Evolutionary conservation across 208 protist species (phyloP).

Genomic region (Crithidia thermophila): DNA sequence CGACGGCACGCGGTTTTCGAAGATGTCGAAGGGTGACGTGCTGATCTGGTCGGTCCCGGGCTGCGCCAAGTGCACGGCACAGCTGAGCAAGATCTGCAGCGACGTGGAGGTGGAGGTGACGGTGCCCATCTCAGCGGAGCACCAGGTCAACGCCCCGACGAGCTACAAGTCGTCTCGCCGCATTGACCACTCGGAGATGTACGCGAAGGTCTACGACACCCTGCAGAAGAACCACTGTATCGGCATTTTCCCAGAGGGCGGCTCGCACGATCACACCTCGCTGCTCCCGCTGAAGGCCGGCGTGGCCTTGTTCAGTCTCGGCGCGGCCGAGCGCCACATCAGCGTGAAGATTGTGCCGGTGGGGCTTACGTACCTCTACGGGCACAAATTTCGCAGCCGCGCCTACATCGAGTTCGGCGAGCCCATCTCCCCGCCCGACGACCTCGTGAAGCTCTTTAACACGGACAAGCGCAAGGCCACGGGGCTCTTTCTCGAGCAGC

Average conservation of each 20-base stretch:
- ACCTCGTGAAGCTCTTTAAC: slow-evolving; percentile 73
- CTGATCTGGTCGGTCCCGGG: slow-evolving; percentile 58
- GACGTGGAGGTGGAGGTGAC: slow-evolving; percentile 82
- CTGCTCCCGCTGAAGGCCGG: slow-evolving; percentile 96
- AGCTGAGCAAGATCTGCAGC: slow-evolving; percentile 64
- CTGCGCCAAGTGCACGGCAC: slow-evolving; percentile 56
- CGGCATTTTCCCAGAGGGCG: slow-evolving; percentile 97
- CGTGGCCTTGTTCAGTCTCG: slow-evolving; percentile 93
- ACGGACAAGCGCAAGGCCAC: slow-evolving; percentile 85
- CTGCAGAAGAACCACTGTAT: slow-evolving; percentile 86
- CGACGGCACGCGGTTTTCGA: slow-evolving; percentile 72
- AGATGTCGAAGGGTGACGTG: slow-evolving; percentile 68
- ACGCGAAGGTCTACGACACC: slow-evolving; percentile 89
- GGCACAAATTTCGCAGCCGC: slow-evolving; percentile 92
- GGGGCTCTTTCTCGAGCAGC: slow-evolving; percentile 75
- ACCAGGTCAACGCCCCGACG: slow-evolving; percentile 41
- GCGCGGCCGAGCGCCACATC: slow-evolving; percentile 83
- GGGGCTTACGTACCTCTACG: slow-evolving; percentile 93
- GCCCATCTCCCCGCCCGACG: slow-evolving; percentile 71
- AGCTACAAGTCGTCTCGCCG: slow-evolving; percentile 79
- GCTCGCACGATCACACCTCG: slow-evolving; percentile 94
- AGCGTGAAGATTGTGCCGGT: slow-evolving; percentile 88
- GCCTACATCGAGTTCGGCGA: slow-evolving; percentile 91
- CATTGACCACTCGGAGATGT: slow-evolving; percentile 93
- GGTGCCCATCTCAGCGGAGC: slow-evolving; percentile 63